Conservation (phyloP, 345 rosid genomes). For the Citrus medica region DNA sequence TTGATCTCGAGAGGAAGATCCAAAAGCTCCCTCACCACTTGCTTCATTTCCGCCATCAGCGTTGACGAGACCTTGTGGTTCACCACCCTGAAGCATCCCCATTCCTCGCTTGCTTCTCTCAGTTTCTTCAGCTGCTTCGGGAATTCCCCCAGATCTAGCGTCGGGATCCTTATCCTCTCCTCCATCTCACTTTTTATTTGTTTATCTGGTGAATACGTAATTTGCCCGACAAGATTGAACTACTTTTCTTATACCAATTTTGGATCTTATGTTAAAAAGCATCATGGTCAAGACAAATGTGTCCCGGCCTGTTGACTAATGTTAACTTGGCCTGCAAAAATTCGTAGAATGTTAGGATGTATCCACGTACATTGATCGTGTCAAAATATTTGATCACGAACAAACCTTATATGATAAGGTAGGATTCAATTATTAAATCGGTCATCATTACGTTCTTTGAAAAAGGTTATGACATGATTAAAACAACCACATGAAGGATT, state of each 20-base stretch:
- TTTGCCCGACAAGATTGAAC: background rate
- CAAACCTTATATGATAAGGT: too few species aligned
- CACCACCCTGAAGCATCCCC: slow-evolving; percentile 79
- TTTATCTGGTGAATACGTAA: background rate
- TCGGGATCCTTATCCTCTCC: slow-evolving; percentile 24
- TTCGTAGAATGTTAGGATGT: too few species aligned
- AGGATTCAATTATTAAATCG: too few species aligned
- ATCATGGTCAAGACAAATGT: too few species aligned
- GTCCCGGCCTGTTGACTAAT: too few species aligned
- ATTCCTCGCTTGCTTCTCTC: slow-evolving; percentile 59
- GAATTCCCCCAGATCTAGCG: slow-evolving; percentile 47
- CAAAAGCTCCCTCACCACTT: slow-evolving; percentile 52
- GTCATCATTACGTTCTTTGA: too few species aligned
- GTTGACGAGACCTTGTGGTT: slow-evolving; percentile 53
- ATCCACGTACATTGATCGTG: too few species aligned
- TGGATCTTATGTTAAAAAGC: background rate
- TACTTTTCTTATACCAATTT: too few species aligned
- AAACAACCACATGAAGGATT: too few species aligned
- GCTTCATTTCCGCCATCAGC: slow-evolving; percentile 64
- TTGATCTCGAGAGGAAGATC: slow-evolving; percentile 71
- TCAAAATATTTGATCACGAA: too few species aligned
- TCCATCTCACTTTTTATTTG: background rate
- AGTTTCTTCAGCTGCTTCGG: slow-evolving; percentile 34
- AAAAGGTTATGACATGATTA: too few species aligned
- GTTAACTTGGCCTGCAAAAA: too few species aligned